Percentiles rank a stretch among this genome's conserved stretches.
These are phyloP conservation scores for Entomortierella parvispora DNA, from an alignment of 192 early-diverging fungal genomes.

Conservation along the genomic window DNA sequence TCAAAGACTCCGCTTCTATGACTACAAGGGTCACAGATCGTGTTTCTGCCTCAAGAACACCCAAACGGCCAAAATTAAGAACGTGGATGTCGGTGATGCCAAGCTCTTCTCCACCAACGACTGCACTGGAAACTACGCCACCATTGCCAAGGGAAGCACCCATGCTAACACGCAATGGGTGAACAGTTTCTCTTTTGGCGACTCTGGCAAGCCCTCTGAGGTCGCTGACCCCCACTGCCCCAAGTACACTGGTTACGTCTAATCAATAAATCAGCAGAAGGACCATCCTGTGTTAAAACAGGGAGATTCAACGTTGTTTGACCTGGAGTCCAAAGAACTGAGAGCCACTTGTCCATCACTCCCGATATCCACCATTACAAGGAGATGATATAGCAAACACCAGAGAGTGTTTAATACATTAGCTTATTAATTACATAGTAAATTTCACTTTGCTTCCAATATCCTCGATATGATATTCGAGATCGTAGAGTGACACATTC, in stretches of 20 bases:
- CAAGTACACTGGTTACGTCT: conserved; percentile 13
- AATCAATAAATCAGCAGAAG: too few species aligned
- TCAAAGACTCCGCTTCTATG: background rate
- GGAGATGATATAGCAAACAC: too few species aligned
- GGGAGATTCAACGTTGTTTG: too few species aligned
- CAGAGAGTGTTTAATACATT: too few species aligned
- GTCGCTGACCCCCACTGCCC: background rate
- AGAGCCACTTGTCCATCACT: too few species aligned
- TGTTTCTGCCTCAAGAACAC: conserved; percentile 3
- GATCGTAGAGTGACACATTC: too few species aligned
- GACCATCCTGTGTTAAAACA: too few species aligned
- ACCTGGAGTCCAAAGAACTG: too few species aligned
- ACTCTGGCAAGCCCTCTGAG: conserved; percentile 9
- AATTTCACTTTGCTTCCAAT: too few species aligned
- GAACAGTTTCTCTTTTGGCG: conserved; percentile 9
- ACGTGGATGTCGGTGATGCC: background rate
- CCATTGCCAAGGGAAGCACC: background rate
- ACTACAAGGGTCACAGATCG: background rate
- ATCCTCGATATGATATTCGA: too few species aligned
- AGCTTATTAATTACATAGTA: too few species aligned
- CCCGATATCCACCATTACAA: too few species aligned
- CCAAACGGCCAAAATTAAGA: background rate
- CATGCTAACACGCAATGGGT: conserved; percentile 1
- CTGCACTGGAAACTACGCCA: background rate
- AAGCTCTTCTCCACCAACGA: background rate